These are phyloP conservation scores for Wallacemonas sp. DNA, from an alignment of 208 protist species.

Conservation along the genomic window DNA sequence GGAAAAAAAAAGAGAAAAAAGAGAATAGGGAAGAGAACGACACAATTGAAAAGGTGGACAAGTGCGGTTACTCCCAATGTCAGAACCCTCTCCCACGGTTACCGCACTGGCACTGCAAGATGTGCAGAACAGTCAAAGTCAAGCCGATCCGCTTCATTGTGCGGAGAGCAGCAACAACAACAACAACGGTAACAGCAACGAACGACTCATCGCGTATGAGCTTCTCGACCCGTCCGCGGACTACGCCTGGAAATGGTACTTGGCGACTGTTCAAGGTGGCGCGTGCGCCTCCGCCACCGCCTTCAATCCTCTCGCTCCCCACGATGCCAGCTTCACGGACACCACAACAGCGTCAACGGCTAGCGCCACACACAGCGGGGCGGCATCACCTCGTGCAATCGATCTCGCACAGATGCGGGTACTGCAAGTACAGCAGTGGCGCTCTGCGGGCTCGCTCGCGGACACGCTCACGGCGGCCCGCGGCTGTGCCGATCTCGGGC, in stretches of 20 bases:
- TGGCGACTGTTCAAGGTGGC: slow-evolving; percentile 19
- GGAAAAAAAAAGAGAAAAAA: too few species aligned
- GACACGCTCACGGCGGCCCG: not conserved
- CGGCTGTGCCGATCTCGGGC: not conserved
- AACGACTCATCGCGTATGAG: slow-evolving; percentile 8
- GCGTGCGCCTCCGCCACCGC: not conserved
- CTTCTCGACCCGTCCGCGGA: not conserved
- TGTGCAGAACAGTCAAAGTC: too few species aligned
- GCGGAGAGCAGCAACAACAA: slow-evolving; percentile 4
- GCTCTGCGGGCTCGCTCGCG: not conserved
- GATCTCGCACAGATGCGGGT: not conserved
- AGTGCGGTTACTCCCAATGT: too few species aligned
- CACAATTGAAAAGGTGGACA: too few species aligned
- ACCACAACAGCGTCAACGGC: not conserved
- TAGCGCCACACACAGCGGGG: not conserved
- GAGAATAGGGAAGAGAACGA: too few species aligned
- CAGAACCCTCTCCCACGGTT: too few species aligned
- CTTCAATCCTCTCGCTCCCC: too few species aligned
- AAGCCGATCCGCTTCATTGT: not conserved
- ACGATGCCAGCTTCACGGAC: too few species aligned
- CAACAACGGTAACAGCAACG: slow-evolving; percentile 15
- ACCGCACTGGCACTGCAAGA: too few species aligned
- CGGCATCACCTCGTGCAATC: not conserved
- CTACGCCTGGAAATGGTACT: slow-evolving; percentile 19
- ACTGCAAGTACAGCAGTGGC: not conserved